These are phyloP conservation scores for Talaromyces sp. DNA, from an alignment of 2,329 filamentous ascomycete species.

Conservation along the genomic window DNA sequence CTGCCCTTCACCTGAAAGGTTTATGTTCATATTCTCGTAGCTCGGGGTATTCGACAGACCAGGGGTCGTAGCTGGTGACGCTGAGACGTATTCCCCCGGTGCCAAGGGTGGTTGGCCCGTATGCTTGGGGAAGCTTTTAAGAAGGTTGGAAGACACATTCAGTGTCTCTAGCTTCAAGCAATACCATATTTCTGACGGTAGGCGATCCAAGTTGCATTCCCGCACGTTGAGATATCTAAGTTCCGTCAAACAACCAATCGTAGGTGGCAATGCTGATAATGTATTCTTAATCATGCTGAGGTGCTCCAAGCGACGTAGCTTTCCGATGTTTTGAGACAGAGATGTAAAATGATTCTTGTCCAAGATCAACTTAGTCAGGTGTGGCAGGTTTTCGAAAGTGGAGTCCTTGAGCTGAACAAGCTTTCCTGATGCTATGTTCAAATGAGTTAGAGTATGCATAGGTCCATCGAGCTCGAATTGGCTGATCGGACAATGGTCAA, in stretches of 20 bases:
- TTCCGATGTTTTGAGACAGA: conserved; percentile 78
- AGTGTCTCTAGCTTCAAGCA: conserved; percentile 83
- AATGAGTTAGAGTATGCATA: conserved; percentile 73
- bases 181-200: conserved; percentile 95
- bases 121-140: conserved; percentile 86
- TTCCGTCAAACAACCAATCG: conserved; percentile 83
- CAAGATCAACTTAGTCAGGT: conserved; percentile 78
- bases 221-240: conserved; percentile 81
- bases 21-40: conserved; percentile 72
- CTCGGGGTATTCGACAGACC: conserved; percentile 60
- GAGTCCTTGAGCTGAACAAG: conserved; percentile 81
- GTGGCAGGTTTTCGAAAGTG: conserved; percentile 80
- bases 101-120: conserved; percentile 60
- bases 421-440: conserved; percentile 89
- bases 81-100: conserved; percentile 42
- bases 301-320: conserved; percentile 75
- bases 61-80: conserved; percentile 43
- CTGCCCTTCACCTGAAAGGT: conserved; percentile 57
- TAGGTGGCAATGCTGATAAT: conserved; percentile 73
- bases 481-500: conserved; percentile 94
- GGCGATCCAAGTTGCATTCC: conserved; percentile 84
- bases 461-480: conserved; percentile 77
- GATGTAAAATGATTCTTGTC: conserved; percentile 96
- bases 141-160: conserved; percentile 91
- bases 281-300: conserved; percentile 93